A percentile compares a stretch with the other conserved stretches of the same genome.
These are phyloP conservation scores for Cylindrotheca closterium DNA, from an alignment of 108 stramenopile genomes.

Conservation along the genomic window DNA sequence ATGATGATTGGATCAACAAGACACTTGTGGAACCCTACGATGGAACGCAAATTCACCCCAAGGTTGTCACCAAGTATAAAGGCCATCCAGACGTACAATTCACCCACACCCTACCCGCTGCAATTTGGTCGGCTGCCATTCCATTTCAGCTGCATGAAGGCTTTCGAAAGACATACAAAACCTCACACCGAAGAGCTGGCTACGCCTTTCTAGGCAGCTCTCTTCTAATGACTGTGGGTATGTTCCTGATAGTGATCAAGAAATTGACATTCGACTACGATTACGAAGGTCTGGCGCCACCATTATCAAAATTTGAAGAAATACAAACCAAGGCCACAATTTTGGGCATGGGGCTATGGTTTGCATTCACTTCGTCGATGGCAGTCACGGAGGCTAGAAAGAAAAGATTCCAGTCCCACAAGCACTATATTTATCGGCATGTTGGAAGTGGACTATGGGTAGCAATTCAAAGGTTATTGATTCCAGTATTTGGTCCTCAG, in stretches of 20 bases:
- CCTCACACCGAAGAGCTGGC: slow-evolving; percentile 6
- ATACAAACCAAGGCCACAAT: not conserved
- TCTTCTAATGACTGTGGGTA: slow-evolving; percentile 8
- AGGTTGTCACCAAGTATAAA: slow-evolving; percentile 12
- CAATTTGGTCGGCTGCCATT: slow-evolving; percentile 16
- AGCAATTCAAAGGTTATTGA: slow-evolving; percentile 12
- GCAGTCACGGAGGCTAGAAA: slow-evolving; percentile 5
- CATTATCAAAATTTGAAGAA: not conserved
- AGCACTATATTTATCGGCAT: slow-evolving; percentile 14
- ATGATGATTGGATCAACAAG: not conserved
- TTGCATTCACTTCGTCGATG: slow-evolving; percentile 3
- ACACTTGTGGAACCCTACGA: not conserved
- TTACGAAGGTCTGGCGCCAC: slow-evolving; percentile 2
- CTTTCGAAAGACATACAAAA: slow-evolving; percentile 12
- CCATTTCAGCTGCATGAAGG: slow-evolving; percentile 27
- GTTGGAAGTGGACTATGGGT: slow-evolving; percentile 17
- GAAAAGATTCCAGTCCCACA: slow-evolving; percentile 8
- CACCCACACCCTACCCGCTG: slow-evolving; percentile 18
- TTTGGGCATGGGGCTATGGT: not conserved
- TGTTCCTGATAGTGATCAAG: slow-evolving; percentile 9
- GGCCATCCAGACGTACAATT: slow-evolving; percentile 23
- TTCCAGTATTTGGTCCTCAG: not conserved
- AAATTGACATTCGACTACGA: slow-evolving; percentile 6
- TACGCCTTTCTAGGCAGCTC: slow-evolving; percentile 18
- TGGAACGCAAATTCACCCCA: not conserved